Conservation (phyloP, 2,329 filamentous ascomycete genomes). For the Aspergillus jensenii region DNA sequence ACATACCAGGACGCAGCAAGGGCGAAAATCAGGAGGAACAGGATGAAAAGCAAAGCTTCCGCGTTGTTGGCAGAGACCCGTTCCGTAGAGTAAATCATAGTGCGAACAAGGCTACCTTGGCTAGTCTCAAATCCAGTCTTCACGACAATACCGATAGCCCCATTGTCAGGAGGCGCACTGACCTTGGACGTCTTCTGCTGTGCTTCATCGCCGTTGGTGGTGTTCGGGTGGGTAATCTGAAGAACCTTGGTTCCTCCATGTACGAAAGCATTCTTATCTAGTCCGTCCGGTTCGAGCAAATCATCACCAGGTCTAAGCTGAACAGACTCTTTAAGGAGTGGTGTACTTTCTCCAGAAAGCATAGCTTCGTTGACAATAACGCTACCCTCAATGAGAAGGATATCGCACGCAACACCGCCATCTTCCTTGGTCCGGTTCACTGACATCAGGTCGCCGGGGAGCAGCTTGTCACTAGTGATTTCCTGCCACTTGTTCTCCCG, state of each 20-base stretch:
- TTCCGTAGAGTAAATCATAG: slow-evolving; percentile 99
- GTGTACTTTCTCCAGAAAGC: slow-evolving; percentile 97
- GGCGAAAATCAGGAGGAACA: slow-evolving; percentile 94
- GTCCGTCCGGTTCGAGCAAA: slow-evolving; percentile 76
- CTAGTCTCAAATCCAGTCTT: slow-evolving; percentile 99
- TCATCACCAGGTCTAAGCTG: slow-evolving; percentile 84
- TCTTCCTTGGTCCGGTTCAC: slow-evolving; percentile 95
- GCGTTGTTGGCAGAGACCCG: slow-evolving; percentile 98
- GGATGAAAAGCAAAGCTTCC: slow-evolving; percentile 94
- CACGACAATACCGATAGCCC: slow-evolving; percentile 87
- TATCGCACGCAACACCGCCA: slow-evolving; percentile 93
- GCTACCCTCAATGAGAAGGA: slow-evolving; percentile 90
- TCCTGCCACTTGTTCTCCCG: slow-evolving; percentile 85
- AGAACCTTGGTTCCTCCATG: slow-evolving; percentile 97
- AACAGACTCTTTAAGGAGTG: slow-evolving; percentile 91
- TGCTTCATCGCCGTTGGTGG: slow-evolving; percentile 65
- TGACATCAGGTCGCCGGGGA: slow-evolving; percentile 91
- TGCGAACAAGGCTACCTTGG: slow-evolving; percentile 93
- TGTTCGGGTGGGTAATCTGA: slow-evolving; percentile 85
- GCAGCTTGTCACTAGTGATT: slow-evolving; percentile 82
- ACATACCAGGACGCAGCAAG: slow-evolving; percentile 98
- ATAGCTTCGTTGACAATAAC: slow-evolving; percentile 99
- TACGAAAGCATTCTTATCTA: slow-evolving; percentile 96
- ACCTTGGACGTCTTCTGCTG: slow-evolving; percentile 74
- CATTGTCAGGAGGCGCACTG: slow-evolving; percentile 82